Conservation (phyloP, 2,329 filamentous ascomycete genomes). For the Coniella vitis region DNA sequence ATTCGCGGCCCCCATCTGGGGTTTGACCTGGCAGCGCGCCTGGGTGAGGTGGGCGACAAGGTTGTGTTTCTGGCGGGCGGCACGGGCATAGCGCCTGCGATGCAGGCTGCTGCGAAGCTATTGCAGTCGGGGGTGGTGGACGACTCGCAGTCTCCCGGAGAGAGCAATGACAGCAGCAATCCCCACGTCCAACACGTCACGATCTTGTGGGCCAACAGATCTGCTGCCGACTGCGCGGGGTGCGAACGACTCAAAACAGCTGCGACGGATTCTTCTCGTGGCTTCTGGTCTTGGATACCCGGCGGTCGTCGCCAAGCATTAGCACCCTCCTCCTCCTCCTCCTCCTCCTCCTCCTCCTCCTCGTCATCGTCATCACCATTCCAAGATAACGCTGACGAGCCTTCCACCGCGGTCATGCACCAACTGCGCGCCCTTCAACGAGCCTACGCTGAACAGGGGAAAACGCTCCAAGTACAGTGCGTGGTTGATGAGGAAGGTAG, state of each 20-base stretch:
- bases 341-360: too few species aligned
- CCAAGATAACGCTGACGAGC: conserved; percentile 12
- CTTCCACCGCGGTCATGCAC: conserved; percentile 46
- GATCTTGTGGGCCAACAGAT: conserved; percentile 77
- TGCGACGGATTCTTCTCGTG: background rate
- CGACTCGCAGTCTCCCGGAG: too few species aligned
- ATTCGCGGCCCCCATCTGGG: conserved; percentile 74
- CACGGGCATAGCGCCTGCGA: conserved; percentile 82
- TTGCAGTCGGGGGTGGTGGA: conserved; percentile 25
- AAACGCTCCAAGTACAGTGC: conserved; percentile 57
- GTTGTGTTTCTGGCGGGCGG: conserved; percentile 86
- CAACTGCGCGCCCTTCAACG: conserved; percentile 52
- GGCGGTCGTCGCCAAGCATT: conserved; percentile 24
- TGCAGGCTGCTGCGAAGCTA: conserved; percentile 68
- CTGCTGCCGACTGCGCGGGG: conserved; percentile 57
- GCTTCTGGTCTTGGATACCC: background rate
- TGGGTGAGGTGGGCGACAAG: conserved; percentile 29
- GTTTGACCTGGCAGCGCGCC: conserved; percentile 40
- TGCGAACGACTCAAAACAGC: conserved; percentile 26
- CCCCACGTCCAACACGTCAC: conserved; percentile 38
- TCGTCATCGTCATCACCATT: too few species aligned
- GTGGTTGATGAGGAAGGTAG: conserved; percentile 75
- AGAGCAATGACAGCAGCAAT: conserved; percentile 22
- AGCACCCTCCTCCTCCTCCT: too few species aligned
- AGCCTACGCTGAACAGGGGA: conserved; percentile 42